These are phyloP conservation scores for Sclerotinia borealis DNA, from an alignment of 2,329 filamentous ascomycete genomes.

Conservation along the genomic window DNA sequence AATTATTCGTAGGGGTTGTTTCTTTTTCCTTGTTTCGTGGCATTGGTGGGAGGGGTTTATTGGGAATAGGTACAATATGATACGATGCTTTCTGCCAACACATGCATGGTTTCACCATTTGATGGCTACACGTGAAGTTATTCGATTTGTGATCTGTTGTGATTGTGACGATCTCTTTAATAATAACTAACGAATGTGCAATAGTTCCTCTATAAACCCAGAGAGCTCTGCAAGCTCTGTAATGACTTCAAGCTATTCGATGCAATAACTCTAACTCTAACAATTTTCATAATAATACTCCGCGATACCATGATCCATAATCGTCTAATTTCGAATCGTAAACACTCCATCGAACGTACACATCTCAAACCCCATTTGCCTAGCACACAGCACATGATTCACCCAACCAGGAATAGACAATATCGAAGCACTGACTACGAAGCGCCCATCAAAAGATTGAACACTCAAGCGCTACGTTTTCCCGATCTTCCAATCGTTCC, in stretches of 20 bases:
- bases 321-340: background rate
- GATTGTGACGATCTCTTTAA: background rate
- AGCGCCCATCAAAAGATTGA: background rate
- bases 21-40: slow-evolving; percentile 3
- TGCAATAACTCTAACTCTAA: background rate
- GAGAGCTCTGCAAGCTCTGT: background rate
- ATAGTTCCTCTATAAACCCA: background rate
- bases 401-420: background rate
- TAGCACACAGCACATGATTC: background rate
- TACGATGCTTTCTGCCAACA: slow-evolving; percentile 23
- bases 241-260: background rate
- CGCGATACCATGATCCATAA: background rate
- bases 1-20: slow-evolving; percentile 11
- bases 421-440: background rate
- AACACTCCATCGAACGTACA: background rate
- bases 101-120: slow-evolving; percentile 3
- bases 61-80: slow-evolving; percentile 23
- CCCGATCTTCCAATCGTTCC: slow-evolving; percentile 5
- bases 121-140: background rate
- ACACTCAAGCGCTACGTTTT: background rate
- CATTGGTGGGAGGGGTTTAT: slow-evolving; percentile 6
- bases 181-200: background rate
- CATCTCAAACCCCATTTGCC: background rate
- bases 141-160: slow-evolving; percentile 7
- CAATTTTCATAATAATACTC: background rate